A percentile compares a stretch with the other conserved stretches of the same genome.
phyloP scores from a whole-genome alignment of 352 stramenopile genomes.

The Globisporangium parvum region DNA sequence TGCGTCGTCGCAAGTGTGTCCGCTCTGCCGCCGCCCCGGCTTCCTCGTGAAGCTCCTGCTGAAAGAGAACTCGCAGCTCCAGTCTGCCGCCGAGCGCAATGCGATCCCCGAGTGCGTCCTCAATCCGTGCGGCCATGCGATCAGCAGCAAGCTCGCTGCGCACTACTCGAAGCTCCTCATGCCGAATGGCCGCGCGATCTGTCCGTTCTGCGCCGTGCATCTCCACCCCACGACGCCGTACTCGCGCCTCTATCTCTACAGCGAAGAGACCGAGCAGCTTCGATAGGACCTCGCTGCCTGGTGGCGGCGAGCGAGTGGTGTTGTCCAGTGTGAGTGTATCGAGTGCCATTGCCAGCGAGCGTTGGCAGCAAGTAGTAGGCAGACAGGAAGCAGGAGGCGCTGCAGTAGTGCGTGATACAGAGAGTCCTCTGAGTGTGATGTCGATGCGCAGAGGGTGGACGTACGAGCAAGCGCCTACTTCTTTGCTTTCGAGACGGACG shows the following conservation, averaged over 20 bases:
- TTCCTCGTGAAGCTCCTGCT: conserved; percentile 63
- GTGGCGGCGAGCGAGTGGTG: too few relatives aligned
- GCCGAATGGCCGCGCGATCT: conserved; percentile 73
- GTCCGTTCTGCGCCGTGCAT: conserved; percentile 72
- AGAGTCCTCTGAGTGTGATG: too few relatives aligned
- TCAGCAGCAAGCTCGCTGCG: conserved; percentile 54
- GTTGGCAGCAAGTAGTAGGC: too few relatives aligned
- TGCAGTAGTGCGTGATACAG: too few relatives aligned
- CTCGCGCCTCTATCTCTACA: conserved; percentile 74
- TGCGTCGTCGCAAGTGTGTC: conserved; percentile 47
- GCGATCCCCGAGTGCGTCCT: conserved; percentile 71
- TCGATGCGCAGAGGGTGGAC: too few relatives aligned
- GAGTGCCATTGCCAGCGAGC: too few relatives aligned
- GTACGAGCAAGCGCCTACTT: conserved; percentile 7
- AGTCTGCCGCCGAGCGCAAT: conserved; percentile 48
- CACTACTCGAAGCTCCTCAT: conserved; percentile 61
- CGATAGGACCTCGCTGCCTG: too few relatives aligned
- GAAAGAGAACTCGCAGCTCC: conserved; percentile 71
- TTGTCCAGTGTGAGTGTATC: too few relatives aligned
- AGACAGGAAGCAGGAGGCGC: too few relatives aligned
- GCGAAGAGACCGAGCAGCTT: conserved; percentile 31
- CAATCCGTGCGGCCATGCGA: conserved; percentile 79
- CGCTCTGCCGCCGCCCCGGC: conserved; percentile 55
- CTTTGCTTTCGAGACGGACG: conserved; percentile 6
- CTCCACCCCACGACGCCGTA: conserved; percentile 57